Evolutionary conservation across 768 basidiomycete genomes (phyloP).

Genomic region (Chalciporus pseudorubinellus): DNA sequence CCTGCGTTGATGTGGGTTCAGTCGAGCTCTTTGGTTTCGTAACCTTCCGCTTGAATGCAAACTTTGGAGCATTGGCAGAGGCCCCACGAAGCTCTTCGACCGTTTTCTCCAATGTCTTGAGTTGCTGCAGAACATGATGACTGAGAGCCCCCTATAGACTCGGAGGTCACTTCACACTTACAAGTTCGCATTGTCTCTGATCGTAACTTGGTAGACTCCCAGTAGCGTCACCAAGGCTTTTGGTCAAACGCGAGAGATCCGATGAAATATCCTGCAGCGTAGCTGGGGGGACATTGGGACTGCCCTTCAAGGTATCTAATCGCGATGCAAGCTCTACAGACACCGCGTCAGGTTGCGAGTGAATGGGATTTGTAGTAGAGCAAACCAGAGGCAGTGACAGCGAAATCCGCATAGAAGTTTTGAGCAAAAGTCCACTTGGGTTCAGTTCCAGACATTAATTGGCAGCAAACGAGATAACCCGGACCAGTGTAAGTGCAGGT

Average conservation of each 20-base stretch:
- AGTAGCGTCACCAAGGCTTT: conserved; percentile 60
- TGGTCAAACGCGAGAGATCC: conserved; percentile 58
- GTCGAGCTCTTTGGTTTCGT: conserved; percentile 19
- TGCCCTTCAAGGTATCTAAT: conserved; percentile 40
- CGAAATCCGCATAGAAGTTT: conserved; percentile 27
- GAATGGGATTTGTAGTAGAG: neutral
- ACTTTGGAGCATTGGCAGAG: conserved; percentile 54
- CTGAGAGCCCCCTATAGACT: neutral
- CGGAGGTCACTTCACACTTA: conserved; percentile 36
- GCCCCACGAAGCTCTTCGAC: conserved; percentile 50
- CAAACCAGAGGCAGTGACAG: conserved; percentile 26
- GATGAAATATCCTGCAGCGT: conserved; percentile 43
- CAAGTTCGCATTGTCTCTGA: conserved; percentile 68
- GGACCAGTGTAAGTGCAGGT: neutral
- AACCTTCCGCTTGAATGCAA: conserved; percentile 59
- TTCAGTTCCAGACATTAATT: conserved; percentile 23
- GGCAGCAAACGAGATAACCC: neutral
- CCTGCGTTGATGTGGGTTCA: neutral
- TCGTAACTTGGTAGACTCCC: conserved; percentile 69
- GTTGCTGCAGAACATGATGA: conserved; percentile 47
- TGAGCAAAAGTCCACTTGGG: conserved; percentile 31
- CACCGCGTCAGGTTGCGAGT: conserved; percentile 12
- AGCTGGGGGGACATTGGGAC: conserved; percentile 30
- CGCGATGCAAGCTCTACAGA: conserved; percentile 48
- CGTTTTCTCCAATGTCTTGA: conserved; percentile 57